A percentile compares a stretch with the other conserved stretches of the same genome.
phyloP scores from a whole-genome alignment of 75 land plant species.

The Cupressus sempervirens region DNA sequence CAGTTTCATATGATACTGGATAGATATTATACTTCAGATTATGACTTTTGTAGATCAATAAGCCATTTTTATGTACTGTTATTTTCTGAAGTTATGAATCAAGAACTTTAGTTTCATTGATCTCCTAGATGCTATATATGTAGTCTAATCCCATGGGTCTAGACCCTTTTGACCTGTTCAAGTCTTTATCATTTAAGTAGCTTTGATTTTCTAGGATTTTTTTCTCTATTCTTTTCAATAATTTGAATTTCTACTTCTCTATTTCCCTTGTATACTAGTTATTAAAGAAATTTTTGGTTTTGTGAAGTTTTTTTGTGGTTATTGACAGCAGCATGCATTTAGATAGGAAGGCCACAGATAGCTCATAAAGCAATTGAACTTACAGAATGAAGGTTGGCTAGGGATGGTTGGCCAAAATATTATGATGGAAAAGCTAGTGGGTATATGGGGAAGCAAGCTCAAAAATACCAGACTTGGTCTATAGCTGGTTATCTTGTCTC shows the following conservation, averaged over 20 bases:
- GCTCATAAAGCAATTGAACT: conserved; percentile 67
- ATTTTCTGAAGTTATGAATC: not conserved
- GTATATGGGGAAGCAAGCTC: conserved; percentile 71
- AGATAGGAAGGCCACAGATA: conserved; percentile 55
- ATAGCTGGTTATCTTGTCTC: conserved; percentile 76
- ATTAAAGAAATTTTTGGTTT: conserved; percentile 4
- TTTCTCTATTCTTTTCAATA: not conserved
- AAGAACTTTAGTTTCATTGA: not conserved
- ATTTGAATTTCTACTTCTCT: not conserved
- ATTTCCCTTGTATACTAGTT: not conserved
- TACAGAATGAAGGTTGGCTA: conserved; percentile 41
- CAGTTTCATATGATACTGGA: not conserved
- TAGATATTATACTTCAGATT: not conserved
- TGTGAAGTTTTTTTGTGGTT: conserved; percentile 78
- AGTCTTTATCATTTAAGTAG: not conserved
- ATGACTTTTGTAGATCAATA: not conserved
- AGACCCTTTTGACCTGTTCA: not conserved
- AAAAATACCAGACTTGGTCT: conserved; percentile 80
- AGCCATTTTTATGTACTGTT: not conserved
- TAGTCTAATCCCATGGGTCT: not conserved
- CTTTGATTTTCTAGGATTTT: not conserved
- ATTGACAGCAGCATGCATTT: conserved; percentile 73
- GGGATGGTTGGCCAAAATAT: conserved; percentile 81
- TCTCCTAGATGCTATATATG: not conserved
- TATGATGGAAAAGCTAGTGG: conserved; percentile 76